Percentiles rank a stretch among this genome's conserved stretches.
Evolutionary conservation across 1,284 basidiomycete species (phyloP).

Genomic region (Rhodotorula mucilaginosa): DNA sequence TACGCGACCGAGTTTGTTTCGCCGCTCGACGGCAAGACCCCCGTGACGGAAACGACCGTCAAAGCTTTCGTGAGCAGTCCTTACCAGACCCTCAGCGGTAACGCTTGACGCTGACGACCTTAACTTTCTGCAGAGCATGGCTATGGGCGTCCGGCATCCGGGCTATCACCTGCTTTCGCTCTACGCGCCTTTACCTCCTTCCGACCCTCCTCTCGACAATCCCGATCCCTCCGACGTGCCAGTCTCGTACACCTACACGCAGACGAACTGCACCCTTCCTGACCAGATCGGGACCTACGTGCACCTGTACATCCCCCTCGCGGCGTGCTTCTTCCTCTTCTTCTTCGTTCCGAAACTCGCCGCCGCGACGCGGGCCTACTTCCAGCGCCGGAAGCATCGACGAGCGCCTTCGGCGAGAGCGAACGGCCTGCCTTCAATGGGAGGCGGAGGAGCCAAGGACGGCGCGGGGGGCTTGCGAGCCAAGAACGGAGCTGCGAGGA

Average conservation of each 20-base stretch:
- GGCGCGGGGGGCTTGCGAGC: not conserved
- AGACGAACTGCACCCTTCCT: constrained; percentile 64
- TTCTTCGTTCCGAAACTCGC: constrained; percentile 31
- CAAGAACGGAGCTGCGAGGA: not conserved
- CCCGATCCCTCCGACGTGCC: constrained; percentile 42
- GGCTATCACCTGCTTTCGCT: constrained; percentile 83
- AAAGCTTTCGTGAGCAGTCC: constrained; percentile 31
- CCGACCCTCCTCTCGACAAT: constrained; percentile 47
- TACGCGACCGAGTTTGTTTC: constrained; percentile 53
- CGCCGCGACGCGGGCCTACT: not conserved
- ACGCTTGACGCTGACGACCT: too few species aligned
- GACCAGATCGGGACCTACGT: constrained; percentile 64
- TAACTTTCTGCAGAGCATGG: constrained; percentile 61
- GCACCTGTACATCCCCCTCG: constrained; percentile 58
- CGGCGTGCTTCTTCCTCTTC: constrained; percentile 47
- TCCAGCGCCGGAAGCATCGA: not conserved
- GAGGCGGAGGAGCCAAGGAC: not conserved
- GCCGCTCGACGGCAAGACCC: constrained; percentile 4
- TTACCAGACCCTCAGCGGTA: too few species aligned
- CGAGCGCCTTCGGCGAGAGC: constrained; percentile 21
- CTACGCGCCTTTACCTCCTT: constrained; percentile 49
- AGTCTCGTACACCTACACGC: constrained; percentile 47
- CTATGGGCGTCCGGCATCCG: constrained; percentile 68
- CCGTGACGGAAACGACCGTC: constrained; percentile 32
- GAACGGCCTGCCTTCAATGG: constrained; percentile 27